Evolutionary conservation across 495 filamentous ascomycete species (phyloP).

Genomic region (Collariella sp.): DNA sequence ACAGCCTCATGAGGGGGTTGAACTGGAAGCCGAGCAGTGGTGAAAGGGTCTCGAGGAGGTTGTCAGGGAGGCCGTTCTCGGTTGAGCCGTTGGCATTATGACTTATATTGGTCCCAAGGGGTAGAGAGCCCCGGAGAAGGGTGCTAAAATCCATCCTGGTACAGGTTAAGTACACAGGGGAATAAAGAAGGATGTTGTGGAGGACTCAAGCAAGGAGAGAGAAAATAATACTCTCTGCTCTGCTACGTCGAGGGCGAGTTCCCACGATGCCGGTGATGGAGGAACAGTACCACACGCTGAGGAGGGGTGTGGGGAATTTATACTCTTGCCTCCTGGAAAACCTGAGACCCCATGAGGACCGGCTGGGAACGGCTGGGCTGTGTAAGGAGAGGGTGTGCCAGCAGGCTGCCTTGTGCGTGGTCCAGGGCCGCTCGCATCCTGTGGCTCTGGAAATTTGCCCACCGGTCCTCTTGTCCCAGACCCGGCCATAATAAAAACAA

Average conservation of each 20-base stretch:
- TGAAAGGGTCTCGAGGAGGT: conserved; percentile 22
- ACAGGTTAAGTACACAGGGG: neutral
- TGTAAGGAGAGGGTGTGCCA: neutral
- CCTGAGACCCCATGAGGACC: neutral
- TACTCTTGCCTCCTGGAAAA: neutral
- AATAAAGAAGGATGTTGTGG: neutral
- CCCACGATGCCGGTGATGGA: neutral
- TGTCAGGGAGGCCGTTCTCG: conserved; percentile 7
- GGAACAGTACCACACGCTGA: neutral
- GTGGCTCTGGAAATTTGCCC: too few species aligned
- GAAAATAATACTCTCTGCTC: neutral
- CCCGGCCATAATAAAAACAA: neutral
- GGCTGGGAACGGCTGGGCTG: too few species aligned
- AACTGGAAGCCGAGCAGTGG: conserved; percentile 26
- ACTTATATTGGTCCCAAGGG: conserved; percentile 19
- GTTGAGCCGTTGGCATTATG: conserved; percentile 8
- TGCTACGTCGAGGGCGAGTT: neutral
- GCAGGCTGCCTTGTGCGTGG: neutral
- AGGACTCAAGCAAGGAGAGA: neutral
- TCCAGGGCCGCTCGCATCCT: too few species aligned
- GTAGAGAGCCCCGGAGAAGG: conserved; percentile 17
- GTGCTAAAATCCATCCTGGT: conserved; percentile 22
- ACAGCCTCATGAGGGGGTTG: conserved; percentile 22
- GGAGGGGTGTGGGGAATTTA: neutral
- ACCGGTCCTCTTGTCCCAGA: neutral